These are phyloP conservation scores for Penicillium olsonii DNA, from an alignment of 2,329 filamentous ascomycete genomes.

Conservation along the genomic window DNA sequence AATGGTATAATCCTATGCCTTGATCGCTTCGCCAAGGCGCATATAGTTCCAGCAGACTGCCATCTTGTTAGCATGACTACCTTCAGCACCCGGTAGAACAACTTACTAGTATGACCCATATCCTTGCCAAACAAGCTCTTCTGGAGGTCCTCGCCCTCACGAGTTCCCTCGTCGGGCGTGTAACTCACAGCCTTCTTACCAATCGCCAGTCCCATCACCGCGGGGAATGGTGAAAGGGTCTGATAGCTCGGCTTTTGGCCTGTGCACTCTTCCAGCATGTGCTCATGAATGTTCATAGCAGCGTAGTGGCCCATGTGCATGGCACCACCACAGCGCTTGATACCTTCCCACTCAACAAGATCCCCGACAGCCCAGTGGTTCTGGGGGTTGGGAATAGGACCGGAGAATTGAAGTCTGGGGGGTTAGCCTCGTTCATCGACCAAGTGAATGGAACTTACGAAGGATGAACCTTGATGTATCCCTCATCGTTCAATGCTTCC, in stretches of 20 bases:
- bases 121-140: slow-evolving; percentile 68
- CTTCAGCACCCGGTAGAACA: neutral
- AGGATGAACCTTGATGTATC: slow-evolving; percentile 64
- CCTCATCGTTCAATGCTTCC: slow-evolving; percentile 61
- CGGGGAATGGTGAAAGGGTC: slow-evolving; percentile 56
- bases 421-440: neutral
- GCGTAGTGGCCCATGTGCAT: slow-evolving; percentile 71
- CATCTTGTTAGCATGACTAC: neutral
- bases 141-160: slow-evolving; percentile 64
- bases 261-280: slow-evolving; percentile 52
- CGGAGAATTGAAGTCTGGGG: slow-evolving; percentile 56
- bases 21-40: slow-evolving; percentile 44
- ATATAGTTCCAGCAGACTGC: slow-evolving; percentile 60
- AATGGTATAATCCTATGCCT: neutral
- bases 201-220: slow-evolving; percentile 71
- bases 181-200: slow-evolving; percentile 70
- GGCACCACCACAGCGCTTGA: slow-evolving; percentile 76
- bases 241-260: slow-evolving; percentile 49
- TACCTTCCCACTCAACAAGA: slow-evolving; percentile 70
- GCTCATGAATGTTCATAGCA: slow-evolving; percentile 67
- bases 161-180: slow-evolving; percentile 58
- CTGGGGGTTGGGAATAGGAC: slow-evolving; percentile 56
- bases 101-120: slow-evolving; percentile 64
- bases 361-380: slow-evolving; percentile 72
- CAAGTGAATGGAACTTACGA: slow-evolving; percentile 32